Evolutionary conservation across 345 rosid species (phyloP).

Genomic region (Eucalyptus albens): DNA sequence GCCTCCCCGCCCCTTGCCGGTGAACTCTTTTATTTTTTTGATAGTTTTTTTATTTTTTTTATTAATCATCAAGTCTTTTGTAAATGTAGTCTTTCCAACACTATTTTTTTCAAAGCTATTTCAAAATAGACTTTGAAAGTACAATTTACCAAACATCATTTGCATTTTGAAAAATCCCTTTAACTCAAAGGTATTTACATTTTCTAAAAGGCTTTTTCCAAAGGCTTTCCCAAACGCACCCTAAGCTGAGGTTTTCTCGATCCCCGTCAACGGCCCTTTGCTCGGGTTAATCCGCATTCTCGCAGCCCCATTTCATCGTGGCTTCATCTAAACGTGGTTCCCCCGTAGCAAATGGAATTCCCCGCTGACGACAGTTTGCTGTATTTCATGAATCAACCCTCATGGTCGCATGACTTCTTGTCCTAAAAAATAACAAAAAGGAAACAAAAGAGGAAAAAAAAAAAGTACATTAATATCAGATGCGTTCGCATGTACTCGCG

Average conservation of each 20-base stretch:
- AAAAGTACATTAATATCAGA: neutral
- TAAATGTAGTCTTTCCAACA: too few species aligned
- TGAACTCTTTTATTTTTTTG: too few species aligned
- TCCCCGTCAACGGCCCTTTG: neutral
- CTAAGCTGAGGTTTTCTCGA: neutral
- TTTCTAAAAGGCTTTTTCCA: too few species aligned
- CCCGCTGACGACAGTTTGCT: neutral
- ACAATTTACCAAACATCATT: too few species aligned
- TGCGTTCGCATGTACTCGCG: neutral
- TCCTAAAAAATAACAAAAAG: neutral
- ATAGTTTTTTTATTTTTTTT: too few species aligned
- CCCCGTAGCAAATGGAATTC: neutral
- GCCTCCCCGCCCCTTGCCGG: too few species aligned
- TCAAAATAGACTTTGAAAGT: too few species aligned
- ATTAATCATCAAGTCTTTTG: too few species aligned
- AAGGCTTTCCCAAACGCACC: too few species aligned
- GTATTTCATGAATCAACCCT: neutral
- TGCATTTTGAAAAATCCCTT: too few species aligned
- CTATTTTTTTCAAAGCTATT: too few species aligned
- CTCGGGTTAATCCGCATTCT: neutral
- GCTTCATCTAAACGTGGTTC: neutral
- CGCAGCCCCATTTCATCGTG: neutral
- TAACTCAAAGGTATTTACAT: too few species aligned
- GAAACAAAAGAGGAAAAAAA: neutral
- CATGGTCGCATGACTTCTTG: neutral